These are phyloP conservation scores for Populus ilicifolia DNA, from an alignment of 345 rosid species.

Conservation along the genomic window DNA sequence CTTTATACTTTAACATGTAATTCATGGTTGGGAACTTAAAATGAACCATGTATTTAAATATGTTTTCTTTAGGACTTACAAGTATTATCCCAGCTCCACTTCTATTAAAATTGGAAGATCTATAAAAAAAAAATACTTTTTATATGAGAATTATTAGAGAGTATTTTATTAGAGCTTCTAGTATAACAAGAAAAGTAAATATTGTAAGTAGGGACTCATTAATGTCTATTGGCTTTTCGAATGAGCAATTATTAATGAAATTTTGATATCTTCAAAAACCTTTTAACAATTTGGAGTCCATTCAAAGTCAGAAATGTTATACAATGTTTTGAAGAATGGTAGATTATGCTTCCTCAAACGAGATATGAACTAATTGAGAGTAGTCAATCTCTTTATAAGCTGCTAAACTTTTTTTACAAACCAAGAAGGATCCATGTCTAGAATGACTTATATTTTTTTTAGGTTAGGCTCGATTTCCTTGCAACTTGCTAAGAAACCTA, in stretches of 20 bases:
- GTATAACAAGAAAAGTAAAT: too few species aligned
- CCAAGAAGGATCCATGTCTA: not conserved
- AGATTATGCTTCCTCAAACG: not conserved
- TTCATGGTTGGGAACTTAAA: not conserved
- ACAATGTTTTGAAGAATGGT: too few species aligned
- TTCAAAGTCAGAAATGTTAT: too few species aligned
- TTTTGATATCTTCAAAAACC: rapidly evolving
- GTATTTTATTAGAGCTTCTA: too few species aligned
- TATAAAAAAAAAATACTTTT: not conserved
- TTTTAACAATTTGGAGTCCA: too few species aligned
- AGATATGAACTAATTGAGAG: not conserved
- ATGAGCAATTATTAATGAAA: too few species aligned
- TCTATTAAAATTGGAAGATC: too few species aligned
- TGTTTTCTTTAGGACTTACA: not conserved
- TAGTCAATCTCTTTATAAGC: not conserved
- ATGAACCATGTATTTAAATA: too few species aligned
- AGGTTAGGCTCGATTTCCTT: not conserved
- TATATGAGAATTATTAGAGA: too few species aligned
- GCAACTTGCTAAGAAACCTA: not conserved
- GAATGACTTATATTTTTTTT: too few species aligned
- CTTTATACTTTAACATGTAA: not conserved
- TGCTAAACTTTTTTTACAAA: not conserved
- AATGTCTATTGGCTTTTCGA: too few species aligned
- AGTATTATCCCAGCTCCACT: not conserved
- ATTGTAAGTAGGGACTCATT: too few species aligned